Evolutionary conservation across 257 asterid species (phyloP).

Genomic region (Paraleonurus japonicus): DNA sequence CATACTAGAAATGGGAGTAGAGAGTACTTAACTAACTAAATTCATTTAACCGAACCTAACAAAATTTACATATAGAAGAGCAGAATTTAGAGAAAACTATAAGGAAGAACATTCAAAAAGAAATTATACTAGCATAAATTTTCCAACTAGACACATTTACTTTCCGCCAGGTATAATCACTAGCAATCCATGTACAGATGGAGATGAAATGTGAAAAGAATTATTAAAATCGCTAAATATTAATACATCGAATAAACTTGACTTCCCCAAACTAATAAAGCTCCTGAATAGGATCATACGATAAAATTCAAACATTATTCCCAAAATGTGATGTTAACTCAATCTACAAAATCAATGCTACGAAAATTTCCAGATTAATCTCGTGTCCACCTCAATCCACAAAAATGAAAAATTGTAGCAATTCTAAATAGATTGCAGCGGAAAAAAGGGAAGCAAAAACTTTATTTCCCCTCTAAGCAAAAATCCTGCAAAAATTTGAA

Average conservation of each 20-base stretch:
- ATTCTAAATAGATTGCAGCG: background rate
- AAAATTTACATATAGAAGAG: background rate
- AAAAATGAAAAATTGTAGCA: background rate
- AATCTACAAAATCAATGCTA: conserved; percentile 1
- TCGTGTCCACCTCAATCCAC: conserved; percentile 2
- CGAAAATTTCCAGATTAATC: conserved; percentile 19
- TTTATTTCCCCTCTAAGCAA: background rate
- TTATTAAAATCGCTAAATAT: background rate
- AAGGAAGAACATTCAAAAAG: background rate
- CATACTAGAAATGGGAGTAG: background rate
- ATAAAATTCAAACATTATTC: conserved; percentile 7
- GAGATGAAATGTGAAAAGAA: background rate
- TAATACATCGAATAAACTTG: conserved; percentile 3
- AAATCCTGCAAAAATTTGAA: conserved; percentile 13
- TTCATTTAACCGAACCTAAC: background rate
- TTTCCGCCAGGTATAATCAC: conserved; percentile 10
- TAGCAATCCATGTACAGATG: background rate
- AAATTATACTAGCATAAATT: background rate
- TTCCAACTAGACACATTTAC: background rate
- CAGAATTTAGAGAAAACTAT: background rate
- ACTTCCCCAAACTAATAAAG: conserved; percentile 26
- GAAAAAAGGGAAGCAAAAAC: background rate
- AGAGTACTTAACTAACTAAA: background rate
- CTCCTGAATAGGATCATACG: background rate
- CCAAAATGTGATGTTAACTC: conserved; percentile 24